Evolutionary conservation across 495 filamentous ascomycete species (phyloP).

Genomic region (Poronia punctata): DNA sequence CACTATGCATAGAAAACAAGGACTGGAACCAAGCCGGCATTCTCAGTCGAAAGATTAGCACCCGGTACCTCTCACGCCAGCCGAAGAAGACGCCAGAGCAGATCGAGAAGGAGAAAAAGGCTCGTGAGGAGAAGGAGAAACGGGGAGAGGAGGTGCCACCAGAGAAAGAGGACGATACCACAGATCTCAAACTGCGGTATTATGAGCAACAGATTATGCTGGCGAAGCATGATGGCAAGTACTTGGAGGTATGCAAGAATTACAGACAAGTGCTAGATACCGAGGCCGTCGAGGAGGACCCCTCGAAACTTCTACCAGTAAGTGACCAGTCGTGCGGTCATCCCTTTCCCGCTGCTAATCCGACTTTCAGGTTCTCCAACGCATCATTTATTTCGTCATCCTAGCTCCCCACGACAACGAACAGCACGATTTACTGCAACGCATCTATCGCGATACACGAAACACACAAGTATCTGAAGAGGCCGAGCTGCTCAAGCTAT

Average conservation of each 20-base stretch:
- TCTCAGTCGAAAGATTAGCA: conserved; percentile 93
- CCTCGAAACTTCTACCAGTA: conserved; percentile 76
- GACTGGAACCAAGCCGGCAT: conserved; percentile 96
- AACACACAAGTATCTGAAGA: conserved; percentile 65
- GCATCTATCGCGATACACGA: conserved; percentile 67
- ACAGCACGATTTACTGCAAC: conserved; percentile 93
- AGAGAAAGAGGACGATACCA: conserved; percentile 81
- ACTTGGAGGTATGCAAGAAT: conserved; percentile 94
- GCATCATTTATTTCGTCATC: conserved; percentile 95
- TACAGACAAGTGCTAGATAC: conserved; percentile 95
- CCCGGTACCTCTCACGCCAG: conserved; percentile 78
- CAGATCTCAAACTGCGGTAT: conserved; percentile 90
- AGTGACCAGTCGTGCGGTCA: conserved; percentile 23
- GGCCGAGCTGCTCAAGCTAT: conserved; percentile 76
- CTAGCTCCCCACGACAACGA: conserved; percentile 97
- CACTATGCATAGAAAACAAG: conserved; percentile 86
- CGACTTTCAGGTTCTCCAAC: conserved; percentile 68
- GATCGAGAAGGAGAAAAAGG: conserved; percentile 81
- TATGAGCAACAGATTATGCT: conserved; percentile 94
- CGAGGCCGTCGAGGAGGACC: conserved; percentile 84
- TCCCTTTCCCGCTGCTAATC: background rate
- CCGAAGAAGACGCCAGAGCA: conserved; percentile 82
- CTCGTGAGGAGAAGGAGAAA: conserved; percentile 65
- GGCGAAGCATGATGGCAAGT: conserved; percentile 94
- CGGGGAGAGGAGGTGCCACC: conserved; percentile 75